Percentiles rank a stretch among this genome's conserved stretches.
Conservation (phyloP, 2,329 filamentous ascomycete species). For the Magnaporthiopsis rhizophila region DNA sequence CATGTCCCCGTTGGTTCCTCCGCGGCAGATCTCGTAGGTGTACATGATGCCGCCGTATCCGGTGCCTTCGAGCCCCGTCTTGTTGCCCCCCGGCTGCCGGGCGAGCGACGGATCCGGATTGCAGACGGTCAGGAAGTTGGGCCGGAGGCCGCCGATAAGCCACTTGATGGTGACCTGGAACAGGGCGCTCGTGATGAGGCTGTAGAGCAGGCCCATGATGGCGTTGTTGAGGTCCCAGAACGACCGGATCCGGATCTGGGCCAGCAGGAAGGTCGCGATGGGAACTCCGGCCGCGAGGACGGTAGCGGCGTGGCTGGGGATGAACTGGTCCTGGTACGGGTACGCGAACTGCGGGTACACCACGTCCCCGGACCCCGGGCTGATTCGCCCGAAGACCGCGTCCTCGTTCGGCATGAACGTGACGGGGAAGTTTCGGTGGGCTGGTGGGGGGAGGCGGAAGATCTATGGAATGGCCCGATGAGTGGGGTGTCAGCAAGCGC, state of each 20-base stretch:
- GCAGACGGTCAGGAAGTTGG: slow-evolving; percentile 64
- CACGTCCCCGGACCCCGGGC: slow-evolving; percentile 47
- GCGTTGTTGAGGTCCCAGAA: slow-evolving; percentile 69
- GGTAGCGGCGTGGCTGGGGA: slow-evolving; percentile 64
- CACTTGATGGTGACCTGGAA: slow-evolving; percentile 72
- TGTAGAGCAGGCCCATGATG: slow-evolving; percentile 60
- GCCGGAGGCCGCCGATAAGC: slow-evolving; percentile 65
- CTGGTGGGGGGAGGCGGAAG: slow-evolving; percentile 56
- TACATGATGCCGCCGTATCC: slow-evolving; percentile 54
- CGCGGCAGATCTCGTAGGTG: slow-evolving; percentile 54
- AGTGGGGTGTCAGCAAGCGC: not conserved
- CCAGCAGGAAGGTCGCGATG: slow-evolving; percentile 54
- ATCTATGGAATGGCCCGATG: slow-evolving; percentile 29
- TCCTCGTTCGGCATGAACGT: slow-evolving; percentile 43
- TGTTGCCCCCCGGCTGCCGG: slow-evolving; percentile 26
- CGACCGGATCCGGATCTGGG: slow-evolving; percentile 59
- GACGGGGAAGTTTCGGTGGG: slow-evolving; percentile 62
- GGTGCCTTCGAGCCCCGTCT: slow-evolving; percentile 30
- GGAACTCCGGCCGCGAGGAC: slow-evolving; percentile 56
- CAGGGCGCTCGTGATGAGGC: slow-evolving; percentile 59
- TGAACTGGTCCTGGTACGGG: slow-evolving; percentile 59
- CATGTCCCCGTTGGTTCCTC: slow-evolving; percentile 15
- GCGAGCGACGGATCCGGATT: slow-evolving; percentile 46
- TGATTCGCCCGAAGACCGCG: not conserved
- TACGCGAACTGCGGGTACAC: slow-evolving; percentile 66